Percentiles rank a stretch among this genome's conserved stretches.
phyloP scores from a whole-genome alignment of 1,284 basidiomycete species.

The Sphaerobolus stellatus region DNA sequence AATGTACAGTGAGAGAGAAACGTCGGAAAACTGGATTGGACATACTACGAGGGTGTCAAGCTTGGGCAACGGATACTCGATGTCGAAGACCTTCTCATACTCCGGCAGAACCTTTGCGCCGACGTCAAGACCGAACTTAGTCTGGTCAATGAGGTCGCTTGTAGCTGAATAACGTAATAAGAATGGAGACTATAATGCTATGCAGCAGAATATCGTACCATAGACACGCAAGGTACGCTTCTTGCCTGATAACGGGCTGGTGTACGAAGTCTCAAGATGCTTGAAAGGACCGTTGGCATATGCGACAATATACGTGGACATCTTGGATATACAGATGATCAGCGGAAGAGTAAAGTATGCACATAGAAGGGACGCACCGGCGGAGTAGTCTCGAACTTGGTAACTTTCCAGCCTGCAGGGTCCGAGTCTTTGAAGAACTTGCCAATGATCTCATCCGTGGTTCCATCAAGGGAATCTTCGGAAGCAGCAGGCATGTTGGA shows the following conservation, averaged over 20 bases:
- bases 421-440: slow-evolving; percentile 25
- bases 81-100: slow-evolving; percentile 89
- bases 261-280: slow-evolving; percentile 74
- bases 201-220: slow-evolving; percentile 40
- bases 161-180: slow-evolving; percentile 55
- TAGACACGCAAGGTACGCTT: slow-evolving; percentile 85
- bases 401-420: slow-evolving; percentile 38
- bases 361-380: slow-evolving; percentile 15
- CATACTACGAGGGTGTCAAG: slow-evolving; percentile 50
- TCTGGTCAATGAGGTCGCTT: slow-evolving; percentile 81
- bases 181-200: not conserved
- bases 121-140: slow-evolving; percentile 83
- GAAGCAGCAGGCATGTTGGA: slow-evolving; percentile 47
- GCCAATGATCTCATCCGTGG: not conserved
- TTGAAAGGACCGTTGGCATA: slow-evolving; percentile 56
- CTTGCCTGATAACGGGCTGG: slow-evolving; percentile 80
- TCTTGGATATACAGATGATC: slow-evolving; percentile 16
- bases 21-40: not conserved
- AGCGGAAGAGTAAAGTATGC: not conserved
- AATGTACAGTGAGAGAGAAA: not conserved
- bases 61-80: slow-evolving; percentile 92
- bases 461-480: slow-evolving; percentile 26
- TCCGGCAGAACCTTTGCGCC: slow-evolving; percentile 84
- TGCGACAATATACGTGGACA: slow-evolving; percentile 54
- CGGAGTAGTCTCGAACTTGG: slow-evolving; percentile 38